Percentiles rank a stretch among this genome's conserved stretches.
Conservation (phyloP, 2,329 filamentous ascomycete genomes). For the Hypoxylon sp. region DNA sequence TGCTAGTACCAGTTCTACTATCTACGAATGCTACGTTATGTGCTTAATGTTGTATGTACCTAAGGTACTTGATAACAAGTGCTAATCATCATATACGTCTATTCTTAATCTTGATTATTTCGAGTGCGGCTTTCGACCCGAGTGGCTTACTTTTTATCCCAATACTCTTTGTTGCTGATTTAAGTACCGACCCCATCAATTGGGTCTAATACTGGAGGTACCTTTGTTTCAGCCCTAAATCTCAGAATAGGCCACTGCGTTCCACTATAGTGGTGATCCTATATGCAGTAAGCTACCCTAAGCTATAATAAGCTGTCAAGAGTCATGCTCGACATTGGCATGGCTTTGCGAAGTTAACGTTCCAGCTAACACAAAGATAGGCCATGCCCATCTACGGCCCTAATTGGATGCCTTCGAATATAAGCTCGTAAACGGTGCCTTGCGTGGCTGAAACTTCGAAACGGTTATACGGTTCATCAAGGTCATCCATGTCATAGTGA, state of each 20-base stretch:
- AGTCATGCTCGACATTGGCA: constrained; percentile 7
- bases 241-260: constrained; percentile 13
- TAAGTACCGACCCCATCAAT: constrained; percentile 1
- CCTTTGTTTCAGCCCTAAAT: constrained; percentile 32
- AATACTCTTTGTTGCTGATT: constrained; percentile 4
- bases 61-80: neutral
- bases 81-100: neutral
- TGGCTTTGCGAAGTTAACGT: constrained; percentile 9
- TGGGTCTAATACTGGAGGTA: constrained; percentile 6
- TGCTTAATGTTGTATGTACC: constrained; percentile 9
- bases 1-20: constrained; percentile 8
- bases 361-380: constrained; percentile 15
- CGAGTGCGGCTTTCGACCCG: constrained; percentile 10
- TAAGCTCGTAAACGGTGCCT: constrained; percentile 1
- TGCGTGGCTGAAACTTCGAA: constrained; percentile 36
- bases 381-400: neutral
- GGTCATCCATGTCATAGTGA: constrained; percentile 10
- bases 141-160: constrained; percentile 7
- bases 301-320: constrained; percentile 17
- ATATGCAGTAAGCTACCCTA: neutral
- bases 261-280: neutral
- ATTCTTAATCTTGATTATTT: constrained; percentile 25
- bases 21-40: constrained; percentile 11
- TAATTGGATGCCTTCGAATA: constrained; percentile 24
- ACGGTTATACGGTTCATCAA: constrained; percentile 18